Conservation (phyloP, 257 asterid genomes). For the Fraxinus quadrangulata region DNA sequence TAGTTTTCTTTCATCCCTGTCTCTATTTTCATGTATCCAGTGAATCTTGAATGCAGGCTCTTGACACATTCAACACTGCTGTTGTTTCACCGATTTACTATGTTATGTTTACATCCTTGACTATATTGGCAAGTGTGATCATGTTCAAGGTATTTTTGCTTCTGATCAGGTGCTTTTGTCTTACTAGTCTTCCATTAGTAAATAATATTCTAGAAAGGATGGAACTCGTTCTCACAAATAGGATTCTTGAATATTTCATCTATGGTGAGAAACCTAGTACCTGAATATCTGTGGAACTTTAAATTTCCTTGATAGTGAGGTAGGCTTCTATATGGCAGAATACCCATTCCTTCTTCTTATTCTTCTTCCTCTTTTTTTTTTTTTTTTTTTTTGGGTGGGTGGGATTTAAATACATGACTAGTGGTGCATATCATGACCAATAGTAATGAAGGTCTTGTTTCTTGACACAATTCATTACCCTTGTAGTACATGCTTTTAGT, state of each 20-base stretch:
- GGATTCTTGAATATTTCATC: neutral
- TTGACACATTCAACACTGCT: slow-evolving; percentile 41
- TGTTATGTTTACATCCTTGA: slow-evolving; percentile 46
- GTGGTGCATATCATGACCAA: neutral
- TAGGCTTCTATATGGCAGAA: neutral
- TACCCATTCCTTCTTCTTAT: neutral
- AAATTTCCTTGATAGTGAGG: neutral
- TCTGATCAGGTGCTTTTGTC: neutral
- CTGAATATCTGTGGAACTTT: neutral
- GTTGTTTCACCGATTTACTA: slow-evolving; percentile 47
- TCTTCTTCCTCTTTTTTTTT: no score
- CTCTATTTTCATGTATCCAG: slow-evolving; percentile 22
- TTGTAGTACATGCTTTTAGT: neutral
- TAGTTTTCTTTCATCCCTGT: neutral
- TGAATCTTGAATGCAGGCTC: slow-evolving; percentile 39
- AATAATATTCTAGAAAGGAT: slow-evolving; percentile 2
- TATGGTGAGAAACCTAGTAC: neutral
- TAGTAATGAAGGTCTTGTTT: neutral
- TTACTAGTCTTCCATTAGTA: slow-evolving; percentile 3
- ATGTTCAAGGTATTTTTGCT: slow-evolving; percentile 51
- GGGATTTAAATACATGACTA: neutral
- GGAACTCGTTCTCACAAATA: slow-evolving; percentile 14
- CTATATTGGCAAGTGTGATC: slow-evolving; percentile 44
- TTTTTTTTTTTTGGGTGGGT: neutral
- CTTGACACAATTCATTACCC: neutral